Evolutionary conservation across 139 green algal genomes (phyloP).

Genomic region (Volvox reticuliferus): DNA sequence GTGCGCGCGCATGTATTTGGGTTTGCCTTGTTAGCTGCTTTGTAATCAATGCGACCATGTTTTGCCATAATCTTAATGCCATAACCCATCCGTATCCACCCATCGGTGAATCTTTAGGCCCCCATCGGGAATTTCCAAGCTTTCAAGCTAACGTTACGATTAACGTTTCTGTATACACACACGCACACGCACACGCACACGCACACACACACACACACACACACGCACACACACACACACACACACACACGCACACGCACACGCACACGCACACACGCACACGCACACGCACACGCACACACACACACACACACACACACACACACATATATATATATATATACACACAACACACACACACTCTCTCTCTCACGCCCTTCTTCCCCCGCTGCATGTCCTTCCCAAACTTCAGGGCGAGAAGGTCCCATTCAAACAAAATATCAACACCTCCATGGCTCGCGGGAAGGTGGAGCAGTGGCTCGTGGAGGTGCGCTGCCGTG

Average conservation of each 20-base stretch:
- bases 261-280: no score
- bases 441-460: conserved; percentile 68
- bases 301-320: background rate
- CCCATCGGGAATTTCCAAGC: no score
- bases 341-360: background rate
- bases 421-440: conserved; percentile 64
- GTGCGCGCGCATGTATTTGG: no score
- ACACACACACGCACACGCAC: background rate
- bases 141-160: no score
- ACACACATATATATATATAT: background rate
- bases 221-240: background rate
- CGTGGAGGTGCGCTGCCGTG: conserved; percentile 57
- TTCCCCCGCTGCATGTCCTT: background rate
- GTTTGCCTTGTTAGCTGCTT: no score
- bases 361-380: background rate
- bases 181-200: no score
- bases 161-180: no score
- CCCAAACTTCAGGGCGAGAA: conserved; percentile 49
- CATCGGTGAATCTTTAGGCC: no score
- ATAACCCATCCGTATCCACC: no score
- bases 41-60: no score
- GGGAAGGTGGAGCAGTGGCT: conserved; percentile 83
- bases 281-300: background rate
- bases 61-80: no score
- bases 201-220: background rate